phyloP scores from a whole-genome alignment of 1,284 basidiomycete genomes.

The Pyrrhoderma noxium region DNA sequence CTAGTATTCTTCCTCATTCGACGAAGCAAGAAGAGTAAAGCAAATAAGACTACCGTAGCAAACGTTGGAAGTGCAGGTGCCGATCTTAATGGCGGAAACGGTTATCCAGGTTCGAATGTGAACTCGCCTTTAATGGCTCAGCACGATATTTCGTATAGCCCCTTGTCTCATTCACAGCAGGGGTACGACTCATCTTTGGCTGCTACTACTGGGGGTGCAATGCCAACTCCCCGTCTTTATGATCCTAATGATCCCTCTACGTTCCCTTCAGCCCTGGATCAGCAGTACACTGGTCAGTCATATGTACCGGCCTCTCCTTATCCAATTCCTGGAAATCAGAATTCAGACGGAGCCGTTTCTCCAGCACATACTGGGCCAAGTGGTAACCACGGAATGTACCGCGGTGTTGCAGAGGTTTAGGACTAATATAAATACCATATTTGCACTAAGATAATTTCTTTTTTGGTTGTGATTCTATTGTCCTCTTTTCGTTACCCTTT shows the following conservation, averaged over 20 bases:
- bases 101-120: neutral
- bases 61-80: neutral
- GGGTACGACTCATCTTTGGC: neutral
- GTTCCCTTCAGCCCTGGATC: constrained; percentile 9
- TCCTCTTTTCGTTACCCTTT: too few species aligned
- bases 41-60: neutral
- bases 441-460: too few species aligned
- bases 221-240: neutral
- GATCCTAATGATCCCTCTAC: constrained; percentile 18
- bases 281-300: constrained; percentile 8
- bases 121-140: neutral
- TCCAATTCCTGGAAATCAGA: neutral
- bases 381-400: constrained; percentile 9
- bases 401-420: constrained; percentile 15
- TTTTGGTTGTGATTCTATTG: too few species aligned
- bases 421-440: too few species aligned
- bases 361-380: neutral
- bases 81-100: neutral
- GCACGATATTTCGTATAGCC: neutral
- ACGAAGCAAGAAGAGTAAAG: neutral
- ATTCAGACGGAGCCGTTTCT: neutral
- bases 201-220: neutral
- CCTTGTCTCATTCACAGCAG: neutral
- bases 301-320: neutral
- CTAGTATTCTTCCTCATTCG: constrained; percentile 24